phyloP scores from a whole-genome alignment of 257 asterid species.

The Ballota nigra region DNA sequence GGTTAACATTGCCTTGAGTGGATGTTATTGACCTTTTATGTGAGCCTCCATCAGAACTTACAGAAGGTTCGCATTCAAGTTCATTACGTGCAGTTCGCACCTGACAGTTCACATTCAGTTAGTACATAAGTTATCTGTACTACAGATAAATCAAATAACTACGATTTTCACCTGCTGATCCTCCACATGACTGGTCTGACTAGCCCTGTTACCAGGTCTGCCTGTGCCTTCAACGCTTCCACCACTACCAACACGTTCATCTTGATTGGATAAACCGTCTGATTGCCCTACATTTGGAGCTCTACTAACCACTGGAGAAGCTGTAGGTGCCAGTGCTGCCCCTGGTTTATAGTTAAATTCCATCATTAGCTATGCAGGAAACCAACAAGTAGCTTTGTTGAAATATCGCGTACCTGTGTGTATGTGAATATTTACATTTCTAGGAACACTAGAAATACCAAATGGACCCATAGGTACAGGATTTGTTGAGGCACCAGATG shows the following conservation, averaged over 20 bases:
- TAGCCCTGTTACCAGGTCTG: constrained; percentile 16
- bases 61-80: constrained; percentile 32
- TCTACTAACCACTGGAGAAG: constrained; percentile 48
- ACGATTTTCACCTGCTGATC: constrained; percentile 29
- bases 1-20: constrained; percentile 28
- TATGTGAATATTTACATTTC: constrained; percentile 86
- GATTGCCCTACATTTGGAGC: constrained; percentile 46
- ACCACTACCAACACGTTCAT: constrained; percentile 28
- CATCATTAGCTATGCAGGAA: constrained; percentile 8
- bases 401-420: constrained; percentile 57
- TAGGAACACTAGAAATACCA: constrained; percentile 54
- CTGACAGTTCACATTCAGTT: constrained; percentile 30
- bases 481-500: constrained; percentile 43
- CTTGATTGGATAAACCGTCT: constrained; percentile 44
- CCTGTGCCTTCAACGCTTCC: constrained; percentile 25
- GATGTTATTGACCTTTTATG: constrained; percentile 28
- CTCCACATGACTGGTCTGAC: constrained; percentile 20
- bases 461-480: constrained; percentile 51
- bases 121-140: constrained; percentile 1
- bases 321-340: constrained; percentile 40
- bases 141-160: constrained; percentile 15
- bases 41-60: constrained; percentile 28
- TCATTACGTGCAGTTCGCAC: constrained; percentile 24
- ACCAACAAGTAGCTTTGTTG: background rate
- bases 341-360: constrained; percentile 30